Evolutionary conservation across 805 yeast species (phyloP), one percentile per base, ranked within the genome.

Genomic region (Danielia reshetovae): DNA sequence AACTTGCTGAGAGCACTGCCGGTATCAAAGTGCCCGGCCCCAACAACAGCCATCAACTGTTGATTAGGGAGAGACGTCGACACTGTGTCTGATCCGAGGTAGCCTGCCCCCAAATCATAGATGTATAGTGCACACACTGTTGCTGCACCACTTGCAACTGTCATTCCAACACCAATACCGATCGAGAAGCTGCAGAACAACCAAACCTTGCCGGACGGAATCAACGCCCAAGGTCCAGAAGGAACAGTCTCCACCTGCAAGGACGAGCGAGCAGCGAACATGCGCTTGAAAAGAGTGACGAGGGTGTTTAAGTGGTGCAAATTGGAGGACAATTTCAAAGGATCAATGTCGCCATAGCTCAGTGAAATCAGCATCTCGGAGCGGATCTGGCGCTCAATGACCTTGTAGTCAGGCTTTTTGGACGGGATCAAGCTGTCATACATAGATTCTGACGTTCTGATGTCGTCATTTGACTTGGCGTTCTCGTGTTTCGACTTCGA

Each of bases 111-210:
- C 9, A 9, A 19, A 7, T 19, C 9, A 7, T 9, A 9, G 22
- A 19, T 9, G 22, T 19, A 19, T 7, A 19, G 7, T 7, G 22
- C 22, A 19, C 7, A 9, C 22, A 19, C 9, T 7, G 27, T 19
- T 1, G 22, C 19, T 9, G 32, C 32, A 2, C 32, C 32, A 17
- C 19, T 22, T 4, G 32, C 33, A 16, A 22, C 16, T 2, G 46
- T 21, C 7, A 42, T 37, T 2, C 72, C 70, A 13, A 66, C 45
- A 1, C 70, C 66, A 23, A 65, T 46, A 1, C 70, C 70, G 15
- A 64, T 18, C 1, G 65, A 45, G 38, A 65, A 63, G 36, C 66
- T 51, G 31, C 60, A 61, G 4, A 62, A 16, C 8, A 61, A 18
- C 53, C 60, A 57, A 9, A 32, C 11, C 7, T 26, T 21, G 12